Evolutionary conservation across 495 filamentous ascomycete species (phyloP), one percentile per base, ranked within the genome.

Genomic region (Lasiosphaeria ovina): DNA sequence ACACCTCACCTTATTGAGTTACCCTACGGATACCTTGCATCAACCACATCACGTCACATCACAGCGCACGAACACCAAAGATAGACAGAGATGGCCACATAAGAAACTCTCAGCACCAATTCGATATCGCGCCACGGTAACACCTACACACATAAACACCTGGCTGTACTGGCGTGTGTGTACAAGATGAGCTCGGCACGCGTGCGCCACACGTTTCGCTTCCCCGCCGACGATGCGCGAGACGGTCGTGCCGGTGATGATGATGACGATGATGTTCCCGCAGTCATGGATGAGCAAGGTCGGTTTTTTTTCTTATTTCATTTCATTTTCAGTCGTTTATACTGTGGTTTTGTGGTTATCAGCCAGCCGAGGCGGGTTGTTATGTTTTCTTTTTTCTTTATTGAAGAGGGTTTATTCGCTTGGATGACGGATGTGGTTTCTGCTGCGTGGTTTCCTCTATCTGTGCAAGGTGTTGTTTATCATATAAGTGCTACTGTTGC

Each of bases 281-380:
- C 84, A 57, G 81, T 85, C 57, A 65, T 86, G 40, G 87, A 89
- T 61, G 87, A 89, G 69, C 80, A 88, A 79, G 84, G 84, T 85
- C 57, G 56, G 62, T 58, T 51, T 14, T 33, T 35, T 6, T 36
- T 31, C 44, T 12, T 35, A 6, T 31, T 51, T 17, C 36, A 48
- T n/a, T 35, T 17, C 12, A 57, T 45, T 11, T 47, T 9, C 16
- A 14, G 44, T n/a, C 12, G 38, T 42, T 7, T 42, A 0, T 42
- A 42, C 8, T 42, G 1, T 42, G 38, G 7, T 42, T 42, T 42
- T 42, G 38, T 42, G 7, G 38, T 42, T 42, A 8, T 42, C 12
- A 8, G 38, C 38, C 8, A 24, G 38, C 12, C 38, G 38, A 12
- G 38, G 38, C 8, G 7, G 7, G 38, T 8, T 11, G 6, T 47